phyloP scores from a whole-genome alignment of 2,329 filamentous ascomycete species.

The Aureobasidium sp. region DNA sequence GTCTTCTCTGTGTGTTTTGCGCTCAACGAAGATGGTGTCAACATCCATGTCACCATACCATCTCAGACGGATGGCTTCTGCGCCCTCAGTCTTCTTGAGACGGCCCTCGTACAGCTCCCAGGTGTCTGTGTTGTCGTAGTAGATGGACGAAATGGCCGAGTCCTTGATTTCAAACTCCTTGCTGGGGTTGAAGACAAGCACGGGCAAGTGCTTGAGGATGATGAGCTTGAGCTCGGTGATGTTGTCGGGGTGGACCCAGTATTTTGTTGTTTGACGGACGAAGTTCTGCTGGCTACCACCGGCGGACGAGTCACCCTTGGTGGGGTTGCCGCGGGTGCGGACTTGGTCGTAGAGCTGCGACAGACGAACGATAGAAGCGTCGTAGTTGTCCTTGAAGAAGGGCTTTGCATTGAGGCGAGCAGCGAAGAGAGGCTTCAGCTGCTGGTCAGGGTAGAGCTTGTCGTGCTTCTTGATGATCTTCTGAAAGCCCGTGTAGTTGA shows the following conservation, averaged over 20 bases:
- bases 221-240: conserved; percentile 97
- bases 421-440: conserved; percentile 92
- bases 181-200: conserved; percentile 92
- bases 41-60: conserved; percentile 98
- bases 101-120: conserved; percentile 94
- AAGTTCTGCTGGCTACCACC: conserved; percentile 93
- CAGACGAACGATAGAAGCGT: conserved; percentile 87
- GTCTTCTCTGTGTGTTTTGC: conserved; percentile 96
- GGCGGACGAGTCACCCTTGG: conserved; percentile 84
- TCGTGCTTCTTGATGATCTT: conserved; percentile 99
- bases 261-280: conserved; percentile 94
- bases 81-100: conserved; percentile 94
- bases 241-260: conserved; percentile 98
- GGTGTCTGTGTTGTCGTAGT: conserved; percentile 89
- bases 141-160: conserved; percentile 94
- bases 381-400: conserved; percentile 99
- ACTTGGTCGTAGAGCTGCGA: conserved; percentile 94
- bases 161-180: conserved; percentile 92
- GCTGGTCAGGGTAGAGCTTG: conserved; percentile 56
- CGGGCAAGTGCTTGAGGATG: conserved; percentile 92
- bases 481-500: conserved; percentile 98
- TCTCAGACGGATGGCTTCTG: conserved; percentile 88
- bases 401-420: conserved; percentile 90
- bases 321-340: conserved; percentile 83
- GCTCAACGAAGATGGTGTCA: conserved; percentile 92